Conservation (phyloP, 768 basidiomycete genomes). For the Amanita fuliginea region DNA sequence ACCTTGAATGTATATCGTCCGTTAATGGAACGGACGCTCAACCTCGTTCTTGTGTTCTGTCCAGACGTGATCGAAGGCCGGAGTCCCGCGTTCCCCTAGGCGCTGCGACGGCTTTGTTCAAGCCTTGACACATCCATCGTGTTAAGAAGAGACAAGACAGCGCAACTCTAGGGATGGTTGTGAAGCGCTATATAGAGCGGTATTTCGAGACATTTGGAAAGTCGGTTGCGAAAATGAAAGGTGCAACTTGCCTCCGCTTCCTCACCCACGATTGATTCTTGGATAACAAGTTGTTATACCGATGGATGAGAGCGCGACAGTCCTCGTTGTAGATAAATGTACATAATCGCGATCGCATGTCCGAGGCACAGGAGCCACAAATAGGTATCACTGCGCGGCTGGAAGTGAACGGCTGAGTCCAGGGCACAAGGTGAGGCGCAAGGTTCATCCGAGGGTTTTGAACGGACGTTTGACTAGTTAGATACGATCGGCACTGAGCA, state of each 20-base stretch:
- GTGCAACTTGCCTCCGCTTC: constrained; percentile 20
- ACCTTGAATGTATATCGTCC: constrained; percentile 55
- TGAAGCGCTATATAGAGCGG: constrained; percentile 69
- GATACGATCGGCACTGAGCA: no score
- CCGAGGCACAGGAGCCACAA: not conserved
- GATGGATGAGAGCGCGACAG: constrained; percentile 9
- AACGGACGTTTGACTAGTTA: no score
- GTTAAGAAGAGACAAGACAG: constrained; percentile 27
- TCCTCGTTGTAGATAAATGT: not conserved
- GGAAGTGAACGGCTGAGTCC: not conserved
- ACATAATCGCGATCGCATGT: not conserved
- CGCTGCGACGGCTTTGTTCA: constrained; percentile 5
- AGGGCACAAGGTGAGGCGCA: not conserved
- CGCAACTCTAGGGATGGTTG: constrained; percentile 60
- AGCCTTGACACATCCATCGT: constrained; percentile 15
- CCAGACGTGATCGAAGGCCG: constrained; percentile 71
- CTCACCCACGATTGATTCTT: not conserved
- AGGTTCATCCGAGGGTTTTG: no score
- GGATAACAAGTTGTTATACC: not conserved
- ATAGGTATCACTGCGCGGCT: not conserved
- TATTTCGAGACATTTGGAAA: constrained; percentile 93
- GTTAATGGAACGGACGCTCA: constrained; percentile 75
- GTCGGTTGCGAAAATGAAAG: constrained; percentile 56
- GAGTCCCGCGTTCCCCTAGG: constrained; percentile 28
- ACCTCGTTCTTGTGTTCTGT: constrained; percentile 67